These are phyloP conservation scores for Emmonsia crescens DNA, from an alignment of 2,329 filamentous ascomycete genomes.

Conservation along the genomic window DNA sequence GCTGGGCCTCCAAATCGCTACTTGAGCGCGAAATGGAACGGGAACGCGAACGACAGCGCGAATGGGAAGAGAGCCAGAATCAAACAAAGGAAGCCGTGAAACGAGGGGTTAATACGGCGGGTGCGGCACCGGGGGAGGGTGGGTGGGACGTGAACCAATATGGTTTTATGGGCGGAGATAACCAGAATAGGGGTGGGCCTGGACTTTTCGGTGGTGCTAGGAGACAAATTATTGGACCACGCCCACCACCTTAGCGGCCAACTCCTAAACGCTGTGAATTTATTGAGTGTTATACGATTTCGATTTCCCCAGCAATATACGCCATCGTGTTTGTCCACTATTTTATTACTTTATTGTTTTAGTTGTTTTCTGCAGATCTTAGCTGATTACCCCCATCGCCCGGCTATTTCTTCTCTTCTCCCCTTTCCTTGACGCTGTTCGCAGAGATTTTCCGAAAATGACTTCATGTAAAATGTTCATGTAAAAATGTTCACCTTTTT, in stretches of 20 bases:
- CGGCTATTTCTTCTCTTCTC: background rate
- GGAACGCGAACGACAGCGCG: slow-evolving; percentile 52
- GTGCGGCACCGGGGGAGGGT: slow-evolving; percentile 38
- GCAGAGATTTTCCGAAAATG: background rate
- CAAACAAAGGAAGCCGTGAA: slow-evolving; percentile 37
- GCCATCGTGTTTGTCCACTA: background rate
- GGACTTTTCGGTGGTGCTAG: slow-evolving; percentile 44
- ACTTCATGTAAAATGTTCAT: background rate
- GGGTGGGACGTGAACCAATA: slow-evolving; percentile 56
- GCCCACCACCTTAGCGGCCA: slow-evolving; percentile 34
- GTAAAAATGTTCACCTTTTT: too few species aligned
- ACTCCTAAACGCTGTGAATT: background rate
- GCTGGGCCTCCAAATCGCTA: slow-evolving; percentile 52
- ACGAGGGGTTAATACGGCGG: slow-evolving; percentile 33
- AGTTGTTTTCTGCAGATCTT: background rate
- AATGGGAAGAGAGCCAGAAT: slow-evolving; percentile 54
- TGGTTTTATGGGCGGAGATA: slow-evolving; percentile 52
- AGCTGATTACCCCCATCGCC: background rate
- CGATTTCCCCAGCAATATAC: background rate
- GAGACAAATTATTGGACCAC: slow-evolving; percentile 53
- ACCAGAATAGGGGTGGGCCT: slow-evolving; percentile 44
- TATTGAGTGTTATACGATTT: background rate
- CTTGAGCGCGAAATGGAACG: slow-evolving; percentile 58
- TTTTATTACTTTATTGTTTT: too few species aligned
- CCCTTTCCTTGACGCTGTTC: background rate